Evolutionary conservation across 345 rosid species (phyloP).

Genomic region (Syzygium oleosum): DNA sequence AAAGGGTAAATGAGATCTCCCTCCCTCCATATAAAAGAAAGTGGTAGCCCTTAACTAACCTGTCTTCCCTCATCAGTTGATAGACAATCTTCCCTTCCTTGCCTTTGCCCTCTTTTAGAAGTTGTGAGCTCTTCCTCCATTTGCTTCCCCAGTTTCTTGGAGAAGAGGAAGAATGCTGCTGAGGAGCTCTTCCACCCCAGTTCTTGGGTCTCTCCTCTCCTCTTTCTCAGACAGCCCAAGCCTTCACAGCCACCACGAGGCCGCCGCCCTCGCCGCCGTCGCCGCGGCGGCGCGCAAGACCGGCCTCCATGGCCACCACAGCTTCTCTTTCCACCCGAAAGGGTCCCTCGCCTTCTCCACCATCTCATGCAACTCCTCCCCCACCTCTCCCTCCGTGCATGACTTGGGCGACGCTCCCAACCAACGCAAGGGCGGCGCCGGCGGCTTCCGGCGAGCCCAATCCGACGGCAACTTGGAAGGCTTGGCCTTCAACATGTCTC

Average conservation of each 20-base stretch:
- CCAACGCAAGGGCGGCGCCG: background rate
- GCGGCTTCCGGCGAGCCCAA: conserved; percentile 36
- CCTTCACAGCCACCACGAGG: conserved; percentile 17
- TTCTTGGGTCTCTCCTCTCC: conserved; percentile 51
- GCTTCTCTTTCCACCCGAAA: conserved; percentile 2
- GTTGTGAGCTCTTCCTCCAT: background rate
- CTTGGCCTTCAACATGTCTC: conserved; percentile 1
- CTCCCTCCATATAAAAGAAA: background rate
- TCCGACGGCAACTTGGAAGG: conserved; percentile 55
- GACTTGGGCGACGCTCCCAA: background rate
- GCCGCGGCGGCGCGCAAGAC: background rate
- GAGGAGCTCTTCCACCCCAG: conserved; percentile 60
- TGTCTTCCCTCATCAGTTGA: background rate
- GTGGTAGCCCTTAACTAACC: background rate
- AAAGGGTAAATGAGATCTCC: background rate
- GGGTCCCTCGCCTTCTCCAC: background rate
- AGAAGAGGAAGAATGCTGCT: conserved; percentile 27
- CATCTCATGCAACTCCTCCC: background rate
- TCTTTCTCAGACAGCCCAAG: conserved; percentile 30
- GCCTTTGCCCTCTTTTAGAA: background rate
- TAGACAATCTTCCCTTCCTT: background rate
- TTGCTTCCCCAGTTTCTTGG: background rate
- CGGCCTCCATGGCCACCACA: conserved; percentile 8
- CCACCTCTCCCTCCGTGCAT: conserved; percentile 27
- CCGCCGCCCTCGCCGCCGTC: background rate